Evolutionary conservation across 148 eudicot species (phyloP).

Genomic region (Suaeda aralocaspica): DNA sequence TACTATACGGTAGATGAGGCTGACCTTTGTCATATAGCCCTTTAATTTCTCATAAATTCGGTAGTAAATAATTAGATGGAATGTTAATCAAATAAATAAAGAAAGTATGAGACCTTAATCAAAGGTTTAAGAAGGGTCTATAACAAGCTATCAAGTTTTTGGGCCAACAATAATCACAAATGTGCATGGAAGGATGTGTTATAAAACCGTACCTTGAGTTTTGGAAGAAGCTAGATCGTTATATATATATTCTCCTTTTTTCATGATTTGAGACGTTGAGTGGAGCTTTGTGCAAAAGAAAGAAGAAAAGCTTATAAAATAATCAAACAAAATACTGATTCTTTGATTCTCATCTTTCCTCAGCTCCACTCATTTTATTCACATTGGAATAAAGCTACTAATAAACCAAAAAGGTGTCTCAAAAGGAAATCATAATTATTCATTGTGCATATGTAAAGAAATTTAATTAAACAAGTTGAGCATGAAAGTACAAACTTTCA

Average conservation of each 20-base stretch:
- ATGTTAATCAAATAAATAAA: not conserved
- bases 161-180: not conserved
- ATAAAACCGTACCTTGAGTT: slow-evolving; percentile 15
- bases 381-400: slow-evolving; percentile 30
- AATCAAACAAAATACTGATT: slow-evolving; percentile 29
- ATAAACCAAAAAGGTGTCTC: slow-evolving; percentile 10
- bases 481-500: too few relatives aligned
- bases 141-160: slow-evolving; percentile 1
- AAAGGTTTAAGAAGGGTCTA: not conserved
- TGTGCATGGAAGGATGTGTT: slow-evolving; percentile 3
- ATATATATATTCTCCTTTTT: slow-evolving; percentile 9
- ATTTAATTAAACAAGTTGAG: not conserved
- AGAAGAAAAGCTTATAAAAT: not conserved
- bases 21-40: too few relatives aligned
- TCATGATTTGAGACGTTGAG: slow-evolving; percentile 25
- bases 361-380: slow-evolving; percentile 25
- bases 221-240: slow-evolving; percentile 12
- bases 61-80: too few relatives aligned
- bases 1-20: too few relatives aligned
- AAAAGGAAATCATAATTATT: not conserved
- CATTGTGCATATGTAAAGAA: not conserved
- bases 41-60: too few relatives aligned
- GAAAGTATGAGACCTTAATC: not conserved
- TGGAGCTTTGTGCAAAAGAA: slow-evolving; percentile 28
- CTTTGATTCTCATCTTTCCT: slow-evolving; percentile 35